Conservation (phyloP, 371 early-diverging fungal species). For the Syncephalastrum contaminatum region DNA sequence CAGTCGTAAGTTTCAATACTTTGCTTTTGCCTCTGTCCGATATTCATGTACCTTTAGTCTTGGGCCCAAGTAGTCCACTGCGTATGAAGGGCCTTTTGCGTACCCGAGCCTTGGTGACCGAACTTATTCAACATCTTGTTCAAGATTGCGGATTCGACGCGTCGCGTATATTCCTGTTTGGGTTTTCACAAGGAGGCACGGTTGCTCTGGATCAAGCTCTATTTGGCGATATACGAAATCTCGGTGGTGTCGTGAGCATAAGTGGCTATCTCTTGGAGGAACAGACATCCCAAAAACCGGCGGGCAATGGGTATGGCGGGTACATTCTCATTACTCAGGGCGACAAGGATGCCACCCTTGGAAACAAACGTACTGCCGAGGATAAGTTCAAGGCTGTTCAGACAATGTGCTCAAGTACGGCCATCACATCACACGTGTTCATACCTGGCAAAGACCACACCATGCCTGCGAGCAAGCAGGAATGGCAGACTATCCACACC, state of each 20-base stretch:
- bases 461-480: conserved; percentile 50
- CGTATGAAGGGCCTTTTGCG: conserved; percentile 40
- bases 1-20: conserved; percentile 35
- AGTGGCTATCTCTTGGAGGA: conserved; percentile 60
- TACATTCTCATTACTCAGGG: conserved; percentile 56
- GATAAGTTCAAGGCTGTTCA: conserved; percentile 38
- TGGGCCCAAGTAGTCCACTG: conserved; percentile 46
- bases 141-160: conserved; percentile 43
- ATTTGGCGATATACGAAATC: conserved; percentile 40
- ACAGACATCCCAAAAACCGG: conserved; percentile 21
- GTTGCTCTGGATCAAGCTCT: conserved; percentile 64
- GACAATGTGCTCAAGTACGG: conserved; percentile 32
- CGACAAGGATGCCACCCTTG: conserved; percentile 45
- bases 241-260: conserved; percentile 56
- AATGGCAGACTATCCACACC: conserved; percentile 56
- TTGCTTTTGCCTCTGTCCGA: not conserved
- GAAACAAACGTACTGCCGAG: conserved; percentile 35
- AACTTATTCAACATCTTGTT: conserved; percentile 43
- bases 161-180: conserved; percentile 61
- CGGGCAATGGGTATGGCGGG: conserved; percentile 37
- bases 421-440: conserved; percentile 33
- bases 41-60: conserved; percentile 27
- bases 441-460: conserved; percentile 48
- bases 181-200: conserved; percentile 75
- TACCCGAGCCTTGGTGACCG: conserved; percentile 33